Evolutionary conservation across 768 basidiomycete species (phyloP).

Genomic region (Rhodotorula taiwanensis): DNA sequence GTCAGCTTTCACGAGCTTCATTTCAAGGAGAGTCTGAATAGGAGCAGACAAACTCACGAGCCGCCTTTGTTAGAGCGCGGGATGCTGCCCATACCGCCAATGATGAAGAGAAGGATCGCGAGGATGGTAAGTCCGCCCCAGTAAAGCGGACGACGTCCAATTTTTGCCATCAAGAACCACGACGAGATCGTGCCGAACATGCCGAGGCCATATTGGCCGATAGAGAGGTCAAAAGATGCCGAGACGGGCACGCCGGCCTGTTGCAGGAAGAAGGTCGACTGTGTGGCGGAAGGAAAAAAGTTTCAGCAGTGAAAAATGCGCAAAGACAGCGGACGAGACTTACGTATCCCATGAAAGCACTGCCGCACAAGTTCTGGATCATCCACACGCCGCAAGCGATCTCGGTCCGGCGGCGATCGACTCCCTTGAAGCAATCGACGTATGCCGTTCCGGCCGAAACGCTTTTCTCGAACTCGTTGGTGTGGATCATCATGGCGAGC

Average conservation of each 20-base stretch:
- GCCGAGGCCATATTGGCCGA: constrained; percentile 40
- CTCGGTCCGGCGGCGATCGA: constrained; percentile 45
- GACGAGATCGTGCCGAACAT: constrained; percentile 26
- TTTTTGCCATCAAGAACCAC: constrained; percentile 37
- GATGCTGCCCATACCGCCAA: constrained; percentile 44
- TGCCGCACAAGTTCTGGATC: constrained; percentile 40
- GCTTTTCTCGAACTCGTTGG: constrained; percentile 46
- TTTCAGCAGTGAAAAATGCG: too few relatives aligned
- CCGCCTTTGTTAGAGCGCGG: constrained; percentile 9
- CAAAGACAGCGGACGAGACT: background rate
- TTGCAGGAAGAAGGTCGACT: constrained; percentile 36
- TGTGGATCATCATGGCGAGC: constrained; percentile 44
- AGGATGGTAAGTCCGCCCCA: constrained; percentile 43
- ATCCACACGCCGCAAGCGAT: constrained; percentile 49
- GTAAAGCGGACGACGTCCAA: constrained; percentile 47
- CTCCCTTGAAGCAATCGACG: constrained; percentile 45
- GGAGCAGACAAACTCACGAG: background rate
- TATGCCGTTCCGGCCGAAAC: constrained; percentile 44
- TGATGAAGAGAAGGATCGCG: constrained; percentile 42
- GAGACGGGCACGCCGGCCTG: constrained; percentile 39
- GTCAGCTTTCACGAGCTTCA: background rate
- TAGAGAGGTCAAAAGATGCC: background rate
- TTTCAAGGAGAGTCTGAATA: too few relatives aligned
- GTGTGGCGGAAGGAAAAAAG: too few relatives aligned
- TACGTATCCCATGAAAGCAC: constrained; percentile 17